Conservation (phyloP, 108 stramenopile genomes). For the Pseudonitzschia multiseries region DNA sequence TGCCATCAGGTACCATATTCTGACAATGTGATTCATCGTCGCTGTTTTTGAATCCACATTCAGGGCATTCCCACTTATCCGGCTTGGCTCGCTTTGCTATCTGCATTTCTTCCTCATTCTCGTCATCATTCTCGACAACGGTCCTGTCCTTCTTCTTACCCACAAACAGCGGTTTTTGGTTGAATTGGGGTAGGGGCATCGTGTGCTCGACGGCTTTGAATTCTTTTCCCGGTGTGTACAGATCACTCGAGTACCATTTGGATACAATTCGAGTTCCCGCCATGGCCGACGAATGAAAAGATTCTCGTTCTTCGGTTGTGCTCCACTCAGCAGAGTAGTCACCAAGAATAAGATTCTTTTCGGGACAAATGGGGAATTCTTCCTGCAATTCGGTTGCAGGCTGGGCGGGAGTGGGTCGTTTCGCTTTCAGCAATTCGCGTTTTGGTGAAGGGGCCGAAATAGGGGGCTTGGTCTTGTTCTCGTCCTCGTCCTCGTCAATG, state of each 20-base stretch:
- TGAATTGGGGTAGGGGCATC: not conserved
- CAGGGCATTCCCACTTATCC: conserved; percentile 2
- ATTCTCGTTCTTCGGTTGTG: conserved; percentile 4
- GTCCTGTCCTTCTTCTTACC: conserved; percentile 1
- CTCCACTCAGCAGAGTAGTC: not conserved
- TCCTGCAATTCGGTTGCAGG: not conserved
- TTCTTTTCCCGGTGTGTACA: not conserved
- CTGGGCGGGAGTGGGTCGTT: not conserved
- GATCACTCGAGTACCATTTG: not conserved
- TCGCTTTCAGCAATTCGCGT: not conserved
- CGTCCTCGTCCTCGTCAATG: not conserved
- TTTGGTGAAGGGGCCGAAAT: not conserved
- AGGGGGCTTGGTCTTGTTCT: not conserved
- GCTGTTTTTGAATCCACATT: conserved; percentile 1
- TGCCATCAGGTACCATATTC: not conserved
- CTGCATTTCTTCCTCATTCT: not conserved
- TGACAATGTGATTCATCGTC: conserved; percentile 18
- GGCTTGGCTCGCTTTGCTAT: conserved; percentile 1
- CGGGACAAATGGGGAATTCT: not conserved
- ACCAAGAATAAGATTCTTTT: not conserved
- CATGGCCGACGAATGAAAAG: not conserved
- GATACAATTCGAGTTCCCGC: not conserved
- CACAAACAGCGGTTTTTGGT: not conserved
- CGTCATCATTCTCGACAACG: conserved; percentile 1
- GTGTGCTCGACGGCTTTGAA: too few species aligned